Evolutionary conservation across 225 moss, liverwort and hornwort species (phyloP).

Genomic region (Neckera pumila): DNA sequence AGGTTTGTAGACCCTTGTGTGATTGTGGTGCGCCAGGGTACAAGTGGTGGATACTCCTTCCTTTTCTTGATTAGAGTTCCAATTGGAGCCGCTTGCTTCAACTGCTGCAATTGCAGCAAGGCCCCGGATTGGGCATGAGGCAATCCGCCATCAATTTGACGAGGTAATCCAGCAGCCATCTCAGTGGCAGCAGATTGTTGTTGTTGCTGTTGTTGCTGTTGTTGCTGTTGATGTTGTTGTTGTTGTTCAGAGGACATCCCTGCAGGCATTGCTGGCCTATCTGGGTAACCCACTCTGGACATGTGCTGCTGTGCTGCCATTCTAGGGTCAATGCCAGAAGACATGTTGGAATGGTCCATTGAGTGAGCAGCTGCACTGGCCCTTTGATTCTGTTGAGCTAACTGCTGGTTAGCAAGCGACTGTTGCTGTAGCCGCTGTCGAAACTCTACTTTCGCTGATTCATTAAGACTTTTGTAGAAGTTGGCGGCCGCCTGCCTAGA

Average conservation of each 20-base stretch:
- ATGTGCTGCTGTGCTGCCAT: slow-evolving; percentile 33
- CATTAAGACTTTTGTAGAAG: slow-evolving; percentile 55
- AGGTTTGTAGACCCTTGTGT: slow-evolving; percentile 72
- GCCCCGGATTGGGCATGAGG: slow-evolving; percentile 23
- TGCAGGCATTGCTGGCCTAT: slow-evolving; percentile 26
- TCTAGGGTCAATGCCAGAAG: slow-evolving; percentile 30
- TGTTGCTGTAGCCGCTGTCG: slow-evolving; percentile 46
- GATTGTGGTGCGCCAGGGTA: slow-evolving; percentile 87
- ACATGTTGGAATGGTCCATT: slow-evolving; percentile 19
- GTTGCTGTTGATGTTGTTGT: not conserved
- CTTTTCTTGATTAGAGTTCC: slow-evolving; percentile 55
- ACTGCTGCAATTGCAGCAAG: slow-evolving; percentile 24
- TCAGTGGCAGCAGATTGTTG: not conserved
- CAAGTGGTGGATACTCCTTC: slow-evolving; percentile 64
- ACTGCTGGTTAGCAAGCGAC: slow-evolving; percentile 22
- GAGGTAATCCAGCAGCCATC: slow-evolving; percentile 11
- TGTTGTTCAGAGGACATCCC: slow-evolving; percentile 7
- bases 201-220: not conserved
- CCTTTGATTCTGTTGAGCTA: slow-evolving; percentile 38
- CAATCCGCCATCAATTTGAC: slow-evolving; percentile 16
- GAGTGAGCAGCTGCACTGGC: slow-evolving; percentile 16
- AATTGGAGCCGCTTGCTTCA: slow-evolving; percentile 20
- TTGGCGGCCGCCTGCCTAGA: slow-evolving; percentile 50
- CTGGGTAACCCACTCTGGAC: slow-evolving; percentile 31
- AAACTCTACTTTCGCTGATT: slow-evolving; percentile 60